Evolutionary conservation across 768 basidiomycete genomes (phyloP).

Genomic region (Leccinum pellstonianum): DNA sequence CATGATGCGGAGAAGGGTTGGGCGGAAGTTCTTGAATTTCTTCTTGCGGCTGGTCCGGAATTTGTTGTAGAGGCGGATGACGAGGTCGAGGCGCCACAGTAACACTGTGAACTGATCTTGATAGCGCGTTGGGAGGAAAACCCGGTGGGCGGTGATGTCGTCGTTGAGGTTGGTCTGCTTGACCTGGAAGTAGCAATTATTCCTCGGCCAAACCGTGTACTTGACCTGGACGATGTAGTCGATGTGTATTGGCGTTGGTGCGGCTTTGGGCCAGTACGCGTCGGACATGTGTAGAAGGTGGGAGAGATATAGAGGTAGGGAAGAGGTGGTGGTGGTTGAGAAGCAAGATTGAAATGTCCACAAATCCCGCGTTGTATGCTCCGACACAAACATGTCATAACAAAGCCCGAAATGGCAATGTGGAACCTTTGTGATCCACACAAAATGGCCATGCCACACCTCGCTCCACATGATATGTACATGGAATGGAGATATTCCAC

Average conservation of each 20-base stretch:
- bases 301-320: too few relatives aligned
- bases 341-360: not conserved
- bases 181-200: not conserved
- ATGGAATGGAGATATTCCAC: too few relatives aligned
- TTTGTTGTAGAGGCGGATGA: not conserved
- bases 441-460: too few relatives aligned
- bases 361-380: not conserved
- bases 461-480: too few relatives aligned
- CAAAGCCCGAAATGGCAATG: not conserved
- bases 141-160: not conserved
- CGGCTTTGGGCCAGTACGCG: not conserved
- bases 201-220: not conserved
- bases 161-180: not conserved
- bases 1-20: not conserved
- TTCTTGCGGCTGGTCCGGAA: not conserved
- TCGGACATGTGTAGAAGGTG: not conserved
- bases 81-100: not conserved
- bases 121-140: not conserved
- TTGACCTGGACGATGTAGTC: not conserved
- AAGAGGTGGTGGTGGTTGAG: not conserved
- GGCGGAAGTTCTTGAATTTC: not conserved
- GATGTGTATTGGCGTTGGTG: not conserved
- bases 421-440: too few relatives aligned
- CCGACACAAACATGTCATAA: not conserved
- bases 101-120: not conserved